Evolutionary conservation across 768 basidiomycete species (phyloP).

Genomic region (Amanita muscaria): DNA sequence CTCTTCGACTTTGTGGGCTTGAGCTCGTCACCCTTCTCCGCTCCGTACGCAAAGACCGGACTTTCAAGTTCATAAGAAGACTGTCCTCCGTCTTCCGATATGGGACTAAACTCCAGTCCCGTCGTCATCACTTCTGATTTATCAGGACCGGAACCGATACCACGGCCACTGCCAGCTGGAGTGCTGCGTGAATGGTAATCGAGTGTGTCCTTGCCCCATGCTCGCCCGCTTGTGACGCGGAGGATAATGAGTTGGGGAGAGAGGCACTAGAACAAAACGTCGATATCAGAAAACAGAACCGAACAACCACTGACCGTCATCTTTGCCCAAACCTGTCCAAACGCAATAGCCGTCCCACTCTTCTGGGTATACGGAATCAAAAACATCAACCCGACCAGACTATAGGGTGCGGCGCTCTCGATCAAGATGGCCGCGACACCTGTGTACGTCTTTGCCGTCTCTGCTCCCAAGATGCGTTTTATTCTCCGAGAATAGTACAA

Average conservation of each 20-base stretch:
- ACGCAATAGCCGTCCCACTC: conserved; percentile 24
- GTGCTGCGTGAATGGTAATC: background rate
- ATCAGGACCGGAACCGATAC: background rate
- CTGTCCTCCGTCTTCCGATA: too few species aligned
- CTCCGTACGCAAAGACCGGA: too few species aligned
- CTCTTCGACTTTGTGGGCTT: too few species aligned
- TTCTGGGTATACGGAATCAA: conserved; percentile 29
- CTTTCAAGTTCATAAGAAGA: too few species aligned
- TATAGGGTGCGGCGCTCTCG: conserved; percentile 33
- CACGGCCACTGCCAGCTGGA: background rate
- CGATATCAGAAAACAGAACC: background rate
- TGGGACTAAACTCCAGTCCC: too few species aligned
- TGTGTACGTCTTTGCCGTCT: conserved; percentile 28
- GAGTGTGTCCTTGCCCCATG: conserved; percentile 15
- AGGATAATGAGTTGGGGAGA: conserved; percentile 19
- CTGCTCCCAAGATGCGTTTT: conserved; percentile 19
- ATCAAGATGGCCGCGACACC: conserved; percentile 28
- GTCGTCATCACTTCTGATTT: background rate
- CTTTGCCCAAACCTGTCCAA: conserved; percentile 34
- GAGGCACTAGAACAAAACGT: conserved; percentile 12
- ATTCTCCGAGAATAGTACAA: conserved; percentile 21
- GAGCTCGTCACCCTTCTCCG: too few species aligned
- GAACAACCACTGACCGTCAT: conserved; percentile 24
- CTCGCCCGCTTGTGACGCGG: conserved; percentile 18
- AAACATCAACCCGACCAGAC: conserved; percentile 28